Base-by-base conservation (phyloP, 331 rosid species). In the Saraca asoca region DNA sequence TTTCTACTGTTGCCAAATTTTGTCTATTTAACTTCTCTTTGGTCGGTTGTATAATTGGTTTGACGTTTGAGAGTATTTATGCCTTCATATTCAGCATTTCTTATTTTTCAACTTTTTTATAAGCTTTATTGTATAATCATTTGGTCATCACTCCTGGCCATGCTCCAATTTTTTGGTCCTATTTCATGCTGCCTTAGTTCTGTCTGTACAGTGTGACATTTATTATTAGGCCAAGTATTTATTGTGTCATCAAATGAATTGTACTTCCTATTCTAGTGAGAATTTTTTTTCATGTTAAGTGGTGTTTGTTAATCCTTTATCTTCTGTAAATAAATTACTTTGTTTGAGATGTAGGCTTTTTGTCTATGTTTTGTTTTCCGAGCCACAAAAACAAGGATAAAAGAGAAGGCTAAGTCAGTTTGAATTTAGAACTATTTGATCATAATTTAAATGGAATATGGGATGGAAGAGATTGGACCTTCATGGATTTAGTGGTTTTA, bases 301-400 rank as follows among this genome's bases (percentile, higher is more conserved):
- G 68, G 12, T 62, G 9, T 39, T 55, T 52, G 51, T 34, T 37
- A 55, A 66, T 61, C 7, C 43, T 46, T 39, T 43, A 42, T 33
- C 53, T 24, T 37, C 16, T 54, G 44, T 53, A 62, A 20, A 7
- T 39, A 42, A 58, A 35, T 12, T 1, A 24, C 31, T 24, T 24
- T 24, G 2, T 24, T 50, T 51, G 41, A 12, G 62, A 53, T 51
- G 39, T 60, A 24, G 8, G 33, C 19, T 5, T n/a, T 10, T 16
- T 63, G 67, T 64, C 35, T 51, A 6, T 46, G 31, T 31, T 54
- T 14, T 54, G 20, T 51, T 68, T 68, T 12, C 59, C 9, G 60
- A 44, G 13, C 31, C 3, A 24, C 31, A 24, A 3, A 24, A 24
- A 24, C 31, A 24, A 24, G 31, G 31, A 24, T 3, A 3, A 24